Base-by-base conservation (phyloP, 2,329 filamentous ascomycete species). In the Magnaporthiopsis rhizophila region DNA sequence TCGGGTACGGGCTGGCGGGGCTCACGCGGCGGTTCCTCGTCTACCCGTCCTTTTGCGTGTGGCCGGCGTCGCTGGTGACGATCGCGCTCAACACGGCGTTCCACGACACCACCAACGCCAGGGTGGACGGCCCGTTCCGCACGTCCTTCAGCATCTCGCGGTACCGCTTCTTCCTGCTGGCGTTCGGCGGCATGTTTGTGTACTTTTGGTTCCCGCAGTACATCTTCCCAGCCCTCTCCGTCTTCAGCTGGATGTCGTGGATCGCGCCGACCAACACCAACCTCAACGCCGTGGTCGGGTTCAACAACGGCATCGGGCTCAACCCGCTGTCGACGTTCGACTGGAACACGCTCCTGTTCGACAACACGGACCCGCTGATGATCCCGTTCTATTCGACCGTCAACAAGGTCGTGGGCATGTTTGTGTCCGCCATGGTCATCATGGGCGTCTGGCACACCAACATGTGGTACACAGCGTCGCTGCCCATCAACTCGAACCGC, bases 341-440 rank as follows among this genome's bases (percentile, higher is more conserved):
- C 69, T 80, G 78, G 76, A 74, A 75, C 64, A 70, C 67, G 30
- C 60, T 70, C 62, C 65, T 68, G 6, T 72, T 68, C 62, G 68
- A 71, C 59, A 50, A 32, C 13, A 68, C 67, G 18, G 70, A 72
- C 64, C 74, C 79, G 70, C 75, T 68, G 59, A 69, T 73, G 69
- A 76, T 80, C 9, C 81, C 82, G 3, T 82, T 81, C 70, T 83
- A 86, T 74, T 83, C 83, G 34, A 87, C 86, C 58, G 77, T 85
- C 64, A 89, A 89, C 72, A 84, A 82, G 28, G 77, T 87, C 66
- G 74, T 86, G 59, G 86, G 86, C 36, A 79, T 83, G 62, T 77
- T 86, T 15, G 67, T 83, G 45, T 83, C 80, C 58, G 80, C 81
- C 68, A 81, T 83, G 75, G 75, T 88, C 18, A 77, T 85, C 18